Evolutionary conservation across 2,329 filamentous ascomycete genomes (phyloP).

Genomic region (Penicillium occitanis): DNA sequence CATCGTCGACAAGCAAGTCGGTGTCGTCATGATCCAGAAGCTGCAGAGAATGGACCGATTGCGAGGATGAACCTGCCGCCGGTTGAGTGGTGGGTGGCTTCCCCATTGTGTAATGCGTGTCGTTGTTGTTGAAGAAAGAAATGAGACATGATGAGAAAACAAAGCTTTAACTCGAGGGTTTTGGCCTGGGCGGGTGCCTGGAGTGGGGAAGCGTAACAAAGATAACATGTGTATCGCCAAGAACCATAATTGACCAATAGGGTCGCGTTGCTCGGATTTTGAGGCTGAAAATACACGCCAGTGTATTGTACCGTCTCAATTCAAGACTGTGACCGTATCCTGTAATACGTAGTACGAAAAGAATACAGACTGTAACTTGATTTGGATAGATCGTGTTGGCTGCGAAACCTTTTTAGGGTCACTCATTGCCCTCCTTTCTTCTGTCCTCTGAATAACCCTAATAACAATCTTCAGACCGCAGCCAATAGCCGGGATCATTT

Average conservation of each 20-base stretch:
- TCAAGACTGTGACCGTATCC: not conserved
- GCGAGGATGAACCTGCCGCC: not conserved
- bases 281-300: not conserved
- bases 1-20: not conserved
- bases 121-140: no score
- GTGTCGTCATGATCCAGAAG: slow-evolving; percentile 11
- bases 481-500: not conserved
- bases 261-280: not conserved
- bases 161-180: not conserved
- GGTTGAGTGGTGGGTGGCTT: not conserved
- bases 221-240: not conserved
- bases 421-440: no score
- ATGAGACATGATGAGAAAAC: not conserved
- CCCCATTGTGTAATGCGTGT: slow-evolving; percentile 4
- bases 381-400: not conserved
- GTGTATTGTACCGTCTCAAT: not conserved
- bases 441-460: not conserved
- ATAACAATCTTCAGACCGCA: not conserved
- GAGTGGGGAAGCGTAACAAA: not conserved
- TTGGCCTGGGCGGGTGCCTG: not conserved
- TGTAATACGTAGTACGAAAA: not conserved
- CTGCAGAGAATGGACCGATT: slow-evolving; percentile 17
- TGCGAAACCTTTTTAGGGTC: not conserved
- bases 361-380: not conserved
- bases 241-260: not conserved